Evolutionary conservation across 2,329 filamentous ascomycete genomes (phyloP), one percentile per base, ranked within the genome.

Genomic region (Aspergillus ustus): DNA sequence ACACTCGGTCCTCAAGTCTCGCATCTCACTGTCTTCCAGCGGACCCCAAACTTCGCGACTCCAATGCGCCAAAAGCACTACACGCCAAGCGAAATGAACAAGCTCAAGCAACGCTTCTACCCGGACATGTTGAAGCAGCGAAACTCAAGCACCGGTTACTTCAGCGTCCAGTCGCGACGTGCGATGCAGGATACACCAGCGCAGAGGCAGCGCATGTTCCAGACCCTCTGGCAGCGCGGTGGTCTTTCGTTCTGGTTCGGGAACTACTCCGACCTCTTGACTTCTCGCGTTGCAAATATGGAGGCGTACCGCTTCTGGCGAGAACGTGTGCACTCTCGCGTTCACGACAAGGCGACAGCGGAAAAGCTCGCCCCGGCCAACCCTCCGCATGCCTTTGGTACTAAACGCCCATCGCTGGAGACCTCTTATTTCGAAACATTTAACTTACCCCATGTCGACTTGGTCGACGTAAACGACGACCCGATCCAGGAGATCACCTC

Each of bases 291-390:
- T 2, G 45, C 55, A 3, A 57, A 57, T 19, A 2, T 11, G 20
- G 45, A 51, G 25, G 45, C 46, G 11, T 57, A 57, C 46, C 29
- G 17, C 7, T 51, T 57, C 34, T 57, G 55, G 55, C 31, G 46
- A 0, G 15, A 29, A 17, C 43, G 13, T 1, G n/a, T 57, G 6
- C 55, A 29, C 15, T 9, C 15, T 1, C 45, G 55, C 4, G n/a
- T 44, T 2, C 8, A 9, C 1, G 34, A 57, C 15, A 17, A 17
- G 22, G 31, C 1, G 4, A 22, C n/a, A 8, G 31, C 31, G 1
- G 55, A 57, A 46, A 57, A 51, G 7, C 46, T 57, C 4, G 55
- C 55, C 2, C 55, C 55, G 1, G 20, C 7, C 8, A 31, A 11
- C 13, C 45, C 34, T 3, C 55, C 55, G 3, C 25, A 51, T 22